Base-by-base conservation (phyloP, 2,329 filamentous ascomycete species). In the Zymoseptoria tritici region DNA sequence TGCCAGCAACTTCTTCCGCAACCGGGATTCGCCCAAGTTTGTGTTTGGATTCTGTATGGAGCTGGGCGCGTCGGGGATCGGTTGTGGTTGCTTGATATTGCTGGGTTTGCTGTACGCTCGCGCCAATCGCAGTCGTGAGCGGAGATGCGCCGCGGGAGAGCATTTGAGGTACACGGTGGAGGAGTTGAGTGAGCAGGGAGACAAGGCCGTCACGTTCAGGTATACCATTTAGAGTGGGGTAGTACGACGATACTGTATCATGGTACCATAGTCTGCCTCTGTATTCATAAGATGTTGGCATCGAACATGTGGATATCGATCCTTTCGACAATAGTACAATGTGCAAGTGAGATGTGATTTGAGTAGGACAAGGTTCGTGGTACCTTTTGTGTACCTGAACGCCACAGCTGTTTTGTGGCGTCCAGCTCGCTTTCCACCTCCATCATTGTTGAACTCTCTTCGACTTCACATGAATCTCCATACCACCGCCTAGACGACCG, bases 1-100 rank as follows among this genome's bases (percentile, higher is more conserved):
- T 81, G 84, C 86, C 0, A 86, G 85, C 4, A 90, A 90, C 67
- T 89, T 90, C 66, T 90, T 90, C 66, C 80, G 86, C 9, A 60
- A 71, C 0, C 67, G 74, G 54, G 80, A 83, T 63, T 71, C 74
- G 1, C 81, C 81, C 0, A 74, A 75, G 20, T 83, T 82, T 60
- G 72, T 77, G 4, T 75, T 82, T 2, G 81, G 80, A 0, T 80
- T 83, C 64, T 13, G 13, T 11, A 46, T 46, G 36, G 36, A 46
- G 36, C 16, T 46, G 36, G 36, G 36, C 36, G 74, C 76, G 1
- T 70, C 82, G 11, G 80, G 81, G 56, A 76, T 83, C 13, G 80
- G 73, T 0, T 82, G 83, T 55, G 77, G 80, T 21, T 68, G 73
- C 2, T 72, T 74, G 2, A 46, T 46, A 5, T 4, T 46, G 3